Percentiles rank a stretch among this genome's conserved stretches.
Evolutionary conservation across 1,284 basidiomycete genomes (phyloP).

Genomic region (Heliocybe sulcata): DNA sequence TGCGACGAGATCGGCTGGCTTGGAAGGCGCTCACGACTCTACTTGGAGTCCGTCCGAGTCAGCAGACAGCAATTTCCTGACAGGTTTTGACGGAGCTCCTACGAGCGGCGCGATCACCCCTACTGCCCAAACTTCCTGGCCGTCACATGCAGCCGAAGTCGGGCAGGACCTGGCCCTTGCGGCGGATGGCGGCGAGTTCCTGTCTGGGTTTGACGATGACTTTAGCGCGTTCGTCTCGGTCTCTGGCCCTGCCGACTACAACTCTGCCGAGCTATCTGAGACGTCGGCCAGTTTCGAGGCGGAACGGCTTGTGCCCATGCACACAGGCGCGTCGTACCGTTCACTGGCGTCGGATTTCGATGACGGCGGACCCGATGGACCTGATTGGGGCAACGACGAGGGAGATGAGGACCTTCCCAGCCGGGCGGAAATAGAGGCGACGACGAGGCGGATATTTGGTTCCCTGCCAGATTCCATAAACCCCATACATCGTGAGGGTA

Average conservation of each 20-base stretch:
- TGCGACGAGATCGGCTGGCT: neutral
- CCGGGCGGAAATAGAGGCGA: slow-evolving; percentile 41
- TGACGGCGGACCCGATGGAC: slow-evolving; percentile 10
- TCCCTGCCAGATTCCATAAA: slow-evolving; percentile 1
- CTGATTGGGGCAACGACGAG: slow-evolving; percentile 20
- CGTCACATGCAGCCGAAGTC: neutral
- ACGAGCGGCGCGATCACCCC: slow-evolving; percentile 15
- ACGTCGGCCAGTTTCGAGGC: slow-evolving; percentile 8
- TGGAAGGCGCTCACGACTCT: neutral
- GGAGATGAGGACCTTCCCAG: slow-evolving; percentile 37
- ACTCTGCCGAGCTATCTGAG: slow-evolving; percentile 6
- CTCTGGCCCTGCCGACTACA: slow-evolving; percentile 19
- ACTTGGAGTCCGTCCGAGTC: neutral
- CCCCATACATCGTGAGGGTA: neutral
- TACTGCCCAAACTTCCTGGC: neutral
- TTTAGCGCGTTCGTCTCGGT: slow-evolving; percentile 68
- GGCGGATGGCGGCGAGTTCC: slow-evolving; percentile 13
- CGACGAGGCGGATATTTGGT: slow-evolving; percentile 51
- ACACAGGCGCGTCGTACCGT: slow-evolving; percentile 34
- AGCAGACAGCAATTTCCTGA: neutral
- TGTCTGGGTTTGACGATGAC: slow-evolving; percentile 65
- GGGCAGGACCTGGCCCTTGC: slow-evolving; percentile 9
- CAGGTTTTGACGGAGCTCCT: slow-evolving; percentile 7
- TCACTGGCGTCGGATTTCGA: slow-evolving; percentile 44
- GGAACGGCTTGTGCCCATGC: slow-evolving; percentile 17